Percentiles rank a stretch among this genome's conserved stretches.
Conservation (phyloP, 2,329 filamentous ascomycete species). For the Fusarium newnesense region DNA sequence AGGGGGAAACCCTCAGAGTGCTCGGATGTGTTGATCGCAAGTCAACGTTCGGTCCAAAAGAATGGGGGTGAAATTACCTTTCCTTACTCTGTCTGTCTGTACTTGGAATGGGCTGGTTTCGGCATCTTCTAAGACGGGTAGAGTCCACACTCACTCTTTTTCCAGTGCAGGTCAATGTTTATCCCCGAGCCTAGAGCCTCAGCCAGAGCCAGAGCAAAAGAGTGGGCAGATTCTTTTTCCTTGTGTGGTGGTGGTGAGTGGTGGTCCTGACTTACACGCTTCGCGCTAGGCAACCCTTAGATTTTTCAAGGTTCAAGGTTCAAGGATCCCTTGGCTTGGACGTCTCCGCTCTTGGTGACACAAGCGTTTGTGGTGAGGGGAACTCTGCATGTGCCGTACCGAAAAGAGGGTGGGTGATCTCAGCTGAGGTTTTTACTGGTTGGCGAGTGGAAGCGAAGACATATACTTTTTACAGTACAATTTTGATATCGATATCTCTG, state of each 20-base stretch:
- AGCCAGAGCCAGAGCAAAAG: neutral
- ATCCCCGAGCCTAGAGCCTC: constrained; percentile 10
- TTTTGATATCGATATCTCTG: constrained; percentile 12
- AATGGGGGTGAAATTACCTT: constrained; percentile 9
- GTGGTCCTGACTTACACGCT: constrained; percentile 30
- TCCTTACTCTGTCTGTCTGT: neutral
- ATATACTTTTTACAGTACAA: constrained; percentile 42
- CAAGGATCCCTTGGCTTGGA: constrained; percentile 27
- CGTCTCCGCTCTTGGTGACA: constrained; percentile 16
- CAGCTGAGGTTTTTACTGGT: constrained; percentile 25
- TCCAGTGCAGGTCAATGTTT: constrained; percentile 1
- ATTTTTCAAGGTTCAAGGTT: constrained; percentile 5
- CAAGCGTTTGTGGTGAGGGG: constrained; percentile 11
- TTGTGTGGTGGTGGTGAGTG: neutral
- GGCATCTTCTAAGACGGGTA: constrained; percentile 8
- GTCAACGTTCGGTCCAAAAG: neutral
- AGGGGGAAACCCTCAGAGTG: constrained; percentile 5
- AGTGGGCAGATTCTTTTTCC: constrained; percentile 6
- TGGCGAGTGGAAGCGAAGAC: constrained; percentile 23
- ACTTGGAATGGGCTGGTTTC: constrained; percentile 3
- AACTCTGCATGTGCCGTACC: constrained; percentile 16
- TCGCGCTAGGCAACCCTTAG: constrained; percentile 25
- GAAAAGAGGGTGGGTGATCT: constrained; percentile 24
- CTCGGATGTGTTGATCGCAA: constrained; percentile 30
- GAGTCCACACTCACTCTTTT: constrained; percentile 10